A percentile compares a stretch with the other conserved stretches of the same genome.
Conservation (phyloP, 2,329 filamentous ascomycete genomes). For the Aspergillus sp. region DNA sequence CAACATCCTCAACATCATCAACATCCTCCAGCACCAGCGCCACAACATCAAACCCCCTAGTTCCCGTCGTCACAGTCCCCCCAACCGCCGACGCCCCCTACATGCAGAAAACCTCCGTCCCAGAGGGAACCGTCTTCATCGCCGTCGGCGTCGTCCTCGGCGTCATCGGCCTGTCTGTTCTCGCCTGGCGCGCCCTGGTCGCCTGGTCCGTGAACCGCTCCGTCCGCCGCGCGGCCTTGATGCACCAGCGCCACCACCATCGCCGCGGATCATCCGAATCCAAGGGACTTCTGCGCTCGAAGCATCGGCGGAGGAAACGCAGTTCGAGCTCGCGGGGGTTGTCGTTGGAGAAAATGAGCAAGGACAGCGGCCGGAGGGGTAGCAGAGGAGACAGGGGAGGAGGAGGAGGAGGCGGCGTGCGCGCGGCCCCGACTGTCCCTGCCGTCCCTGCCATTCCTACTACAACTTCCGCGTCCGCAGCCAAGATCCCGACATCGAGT, state of each 20-base stretch:
- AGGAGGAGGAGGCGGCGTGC: too few relatives aligned
- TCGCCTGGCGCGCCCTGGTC: slow-evolving; percentile 80
- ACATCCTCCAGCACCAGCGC: slow-evolving; percentile 7
- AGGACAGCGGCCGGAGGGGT: slow-evolving; percentile 26
- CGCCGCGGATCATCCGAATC: slow-evolving; percentile 62
- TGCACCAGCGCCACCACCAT: too few relatives aligned
- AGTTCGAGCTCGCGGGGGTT: slow-evolving; percentile 28
- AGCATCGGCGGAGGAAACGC: slow-evolving; percentile 31
- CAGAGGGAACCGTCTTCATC: slow-evolving; percentile 94
- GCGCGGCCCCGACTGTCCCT: too few relatives aligned
- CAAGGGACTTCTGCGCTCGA: slow-evolving; percentile 53
- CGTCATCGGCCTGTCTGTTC: slow-evolving; percentile 67
- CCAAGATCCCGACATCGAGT: slow-evolving; percentile 44
- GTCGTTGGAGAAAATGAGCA: slow-evolving; percentile 45
- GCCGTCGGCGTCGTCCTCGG: slow-evolving; percentile 82
- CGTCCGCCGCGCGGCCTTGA: slow-evolving; percentile 73
- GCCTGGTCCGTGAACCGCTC: slow-evolving; percentile 87
- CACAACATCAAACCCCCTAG: slow-evolving; percentile 3
- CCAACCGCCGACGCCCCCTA: slow-evolving; percentile 78
- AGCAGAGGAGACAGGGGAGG: too few relatives aligned
- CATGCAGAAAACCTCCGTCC: slow-evolving; percentile 76
- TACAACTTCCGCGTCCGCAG: slow-evolving; percentile 14
- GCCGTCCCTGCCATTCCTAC: too few relatives aligned
- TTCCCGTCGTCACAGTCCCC: slow-evolving; percentile 64
- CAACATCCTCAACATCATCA: slow-evolving; percentile 15